These are phyloP conservation scores for Wallacemonas collosoma DNA, from an alignment of 208 protist species.

Conservation along the genomic window DNA sequence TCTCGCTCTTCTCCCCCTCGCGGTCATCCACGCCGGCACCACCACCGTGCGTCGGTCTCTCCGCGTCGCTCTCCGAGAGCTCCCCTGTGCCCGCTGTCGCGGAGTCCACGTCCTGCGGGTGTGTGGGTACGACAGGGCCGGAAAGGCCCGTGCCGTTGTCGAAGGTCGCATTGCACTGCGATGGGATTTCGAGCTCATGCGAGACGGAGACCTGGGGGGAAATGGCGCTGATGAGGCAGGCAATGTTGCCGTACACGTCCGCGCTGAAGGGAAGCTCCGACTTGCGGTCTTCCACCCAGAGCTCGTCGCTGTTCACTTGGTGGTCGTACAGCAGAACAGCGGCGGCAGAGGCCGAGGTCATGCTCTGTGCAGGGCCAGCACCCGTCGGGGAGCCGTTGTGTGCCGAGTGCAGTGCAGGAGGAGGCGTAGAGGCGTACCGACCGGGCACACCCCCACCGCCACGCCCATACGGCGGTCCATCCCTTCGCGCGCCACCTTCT, in stretches of 20 bases:
- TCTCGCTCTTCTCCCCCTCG: no score
- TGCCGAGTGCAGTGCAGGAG: constrained; percentile 5
- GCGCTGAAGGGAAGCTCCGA: constrained; percentile 48
- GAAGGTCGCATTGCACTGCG: constrained; percentile 26
- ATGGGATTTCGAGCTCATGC: constrained; percentile 45
- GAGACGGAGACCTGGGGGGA: constrained; percentile 58
- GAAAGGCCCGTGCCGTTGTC: constrained; percentile 21
- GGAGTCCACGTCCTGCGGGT: constrained; percentile 6
- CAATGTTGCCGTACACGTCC: constrained; percentile 68
- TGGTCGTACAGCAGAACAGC: constrained; percentile 64
- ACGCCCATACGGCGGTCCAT: neutral
- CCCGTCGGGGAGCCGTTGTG: neutral
- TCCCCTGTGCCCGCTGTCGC: neutral
- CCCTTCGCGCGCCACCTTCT: neutral
- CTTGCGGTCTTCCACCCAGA: constrained; percentile 70
- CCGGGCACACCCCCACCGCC: neutral
- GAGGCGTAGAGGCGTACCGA: constrained; percentile 13
- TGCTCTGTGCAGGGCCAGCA: neutral
- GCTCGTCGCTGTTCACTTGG: constrained; percentile 45
- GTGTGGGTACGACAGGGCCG: constrained; percentile 1
- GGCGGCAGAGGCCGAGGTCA: neutral
- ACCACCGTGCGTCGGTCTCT: no score
- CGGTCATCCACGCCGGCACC: no score
- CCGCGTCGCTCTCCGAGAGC: no score
- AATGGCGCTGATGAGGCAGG: constrained; percentile 67